These are phyloP conservation scores for Saksenaea vasiformis DNA, from an alignment of 371 early-diverging fungal species.

Conservation along the genomic window DNA sequence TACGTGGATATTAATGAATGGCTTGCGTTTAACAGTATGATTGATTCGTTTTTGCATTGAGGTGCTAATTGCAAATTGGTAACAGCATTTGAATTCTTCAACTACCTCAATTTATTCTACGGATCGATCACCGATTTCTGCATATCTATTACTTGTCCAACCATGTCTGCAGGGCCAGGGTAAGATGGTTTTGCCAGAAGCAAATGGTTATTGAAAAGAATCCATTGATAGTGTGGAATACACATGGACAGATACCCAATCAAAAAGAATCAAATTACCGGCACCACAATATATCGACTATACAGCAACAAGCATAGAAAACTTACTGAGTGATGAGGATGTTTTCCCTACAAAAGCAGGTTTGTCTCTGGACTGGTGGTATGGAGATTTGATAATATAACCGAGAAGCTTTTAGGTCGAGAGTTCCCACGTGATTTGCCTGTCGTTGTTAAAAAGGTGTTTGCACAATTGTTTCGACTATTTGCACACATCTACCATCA, in stretches of 20 bases:
- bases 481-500: conserved; percentile 93
- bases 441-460: conserved; percentile 67
- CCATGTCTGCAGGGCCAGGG: conserved; percentile 88
- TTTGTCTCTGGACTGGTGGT: conserved; percentile 1
- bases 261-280: conserved; percentile 78
- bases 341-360: conserved; percentile 82
- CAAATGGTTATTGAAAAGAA: background rate
- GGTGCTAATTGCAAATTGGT: background rate
- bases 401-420: conserved; percentile 33
- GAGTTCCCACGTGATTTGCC: conserved; percentile 87
- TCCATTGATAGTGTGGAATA: conserved; percentile 73
- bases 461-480: conserved; percentile 86
- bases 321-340: conserved; percentile 81
- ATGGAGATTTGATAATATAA: background rate
- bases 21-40: conserved; percentile 87
- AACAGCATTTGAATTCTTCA: conserved; percentile 91
- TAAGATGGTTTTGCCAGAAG: conserved; percentile 29
- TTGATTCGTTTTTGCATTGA: background rate
- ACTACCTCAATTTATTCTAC: conserved; percentile 91
- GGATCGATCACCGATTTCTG: conserved; percentile 91
- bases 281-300: conserved; percentile 96
- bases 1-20: conserved; percentile 94
- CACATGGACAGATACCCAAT: conserved; percentile 88
- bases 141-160: conserved; percentile 76
- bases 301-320: conserved; percentile 89